Evolutionary conservation across 257 asterid species (phyloP).

Genomic region (Solanum peruvianum): DNA sequence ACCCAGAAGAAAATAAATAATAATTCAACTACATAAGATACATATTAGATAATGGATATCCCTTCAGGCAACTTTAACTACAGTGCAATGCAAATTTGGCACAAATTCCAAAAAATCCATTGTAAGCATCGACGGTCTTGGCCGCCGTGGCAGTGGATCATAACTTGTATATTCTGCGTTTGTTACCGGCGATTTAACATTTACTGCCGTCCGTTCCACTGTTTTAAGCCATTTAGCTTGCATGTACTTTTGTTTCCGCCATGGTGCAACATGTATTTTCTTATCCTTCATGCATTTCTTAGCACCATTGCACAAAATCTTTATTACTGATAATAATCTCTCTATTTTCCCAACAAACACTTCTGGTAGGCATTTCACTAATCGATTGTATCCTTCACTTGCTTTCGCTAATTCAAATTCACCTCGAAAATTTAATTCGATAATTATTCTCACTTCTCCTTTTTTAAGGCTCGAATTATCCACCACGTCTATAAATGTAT

Average conservation of each 20-base stretch:
- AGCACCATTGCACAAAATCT: constrained; percentile 59
- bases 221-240: constrained; percentile 81
- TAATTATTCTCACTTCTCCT: constrained; percentile 51
- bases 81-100: constrained; percentile 31
- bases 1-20: too few relatives aligned
- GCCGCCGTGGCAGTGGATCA: constrained; percentile 38
- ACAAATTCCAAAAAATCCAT: constrained; percentile 48
- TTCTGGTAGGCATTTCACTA: constrained; percentile 53
- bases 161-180: constrained; percentile 9
- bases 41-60: not conserved
- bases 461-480: constrained; percentile 44
- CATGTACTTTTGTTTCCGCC: constrained; percentile 90
- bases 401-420: constrained; percentile 90
- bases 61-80: constrained; percentile 51
- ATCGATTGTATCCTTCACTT: constrained; percentile 54
- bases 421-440: constrained; percentile 55
- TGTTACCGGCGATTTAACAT: constrained; percentile 13
- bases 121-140: constrained; percentile 60
- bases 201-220: constrained; percentile 21
- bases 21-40: too few relatives aligned
- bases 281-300: constrained; percentile 84
- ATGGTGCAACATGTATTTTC: constrained; percentile 85
- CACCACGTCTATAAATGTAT: constrained; percentile 64
- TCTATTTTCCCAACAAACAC: constrained; percentile 70
- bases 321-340: constrained; percentile 42